Base-by-base conservation (phyloP, 495 filamentous ascomycete species). In the Hyaloscypha finlandica region DNA sequence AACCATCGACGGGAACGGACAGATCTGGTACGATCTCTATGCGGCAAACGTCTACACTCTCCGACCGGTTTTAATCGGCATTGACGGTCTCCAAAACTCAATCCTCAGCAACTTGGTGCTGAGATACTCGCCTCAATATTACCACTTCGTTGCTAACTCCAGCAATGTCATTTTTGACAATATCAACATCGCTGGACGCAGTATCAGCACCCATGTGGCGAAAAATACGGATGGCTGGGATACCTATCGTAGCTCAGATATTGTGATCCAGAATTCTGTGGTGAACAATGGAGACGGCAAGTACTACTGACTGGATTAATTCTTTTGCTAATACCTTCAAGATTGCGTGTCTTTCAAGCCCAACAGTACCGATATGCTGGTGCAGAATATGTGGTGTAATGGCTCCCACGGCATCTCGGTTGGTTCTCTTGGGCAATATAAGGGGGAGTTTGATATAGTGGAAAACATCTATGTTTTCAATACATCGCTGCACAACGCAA, bases 261-360 rank as follows among this genome's bases (percentile, higher is more conserved):
- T 89, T 61, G 84, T 87, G 1, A 90, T 91, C 52, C 88, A 91
- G 70, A 84, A 92, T 73, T 89, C 85, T 1, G 78, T 83, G 20
- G 83, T 92, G 61, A 81, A 88, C 70, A 92, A 92, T 62, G 86
- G 87, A 30, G 88, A 92, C 68, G 87, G 82, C 82, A 75, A 64
- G 75, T 59, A 8, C 20, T 45, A 37, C 45, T 32, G n/a, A 25
- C 25, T n/a, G 32, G 22, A 59, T 16, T 0, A 54, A 57, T 3
- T 9, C 29, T n/a, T 19, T 12, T 33, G 68, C 59, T 4, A 56
- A 22, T 45, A 65, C 14, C 53, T 20, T 52, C 20, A 11, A 80
- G 84, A 92, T 72, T 92, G 89, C 66, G 89, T 92, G n/a, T 87
- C 87, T 12, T 91, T 92, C 82, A 92, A 92, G 74, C 89, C 89